Evolutionary conservation across 2,329 filamentous ascomycete species (phyloP).

Genomic region (Didymella arachidicola): DNA sequence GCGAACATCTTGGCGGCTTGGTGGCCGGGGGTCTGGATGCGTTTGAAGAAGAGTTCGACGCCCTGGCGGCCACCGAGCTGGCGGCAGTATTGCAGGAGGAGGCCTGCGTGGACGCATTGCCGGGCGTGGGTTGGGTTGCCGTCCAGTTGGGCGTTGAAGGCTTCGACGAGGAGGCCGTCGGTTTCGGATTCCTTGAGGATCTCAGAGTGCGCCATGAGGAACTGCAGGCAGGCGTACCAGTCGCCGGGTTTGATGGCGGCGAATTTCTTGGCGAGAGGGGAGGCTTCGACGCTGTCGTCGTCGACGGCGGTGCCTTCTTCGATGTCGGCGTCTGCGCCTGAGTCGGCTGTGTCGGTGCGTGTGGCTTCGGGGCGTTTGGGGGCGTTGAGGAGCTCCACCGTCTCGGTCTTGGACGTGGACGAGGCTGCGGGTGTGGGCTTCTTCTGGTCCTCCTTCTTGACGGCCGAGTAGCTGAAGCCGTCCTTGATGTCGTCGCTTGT

Average conservation of each 20-base stretch:
- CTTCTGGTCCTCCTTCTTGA: conserved; percentile 57
- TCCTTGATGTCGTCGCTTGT: conserved; percentile 89
- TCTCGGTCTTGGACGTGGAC: conserved; percentile 31
- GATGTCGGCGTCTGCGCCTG: conserved; percentile 68
- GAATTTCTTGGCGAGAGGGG: conserved; percentile 80
- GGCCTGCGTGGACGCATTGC: conserved; percentile 90
- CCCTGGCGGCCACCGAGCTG: conserved; percentile 88
- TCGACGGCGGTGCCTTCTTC: conserved; percentile 59
- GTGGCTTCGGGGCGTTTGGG: conserved; percentile 50
- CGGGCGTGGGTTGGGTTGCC: conserved; percentile 77
- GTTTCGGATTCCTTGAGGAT: conserved; percentile 86
- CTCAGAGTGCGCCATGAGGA: conserved; percentile 78
- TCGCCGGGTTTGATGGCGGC: conserved; percentile 78
- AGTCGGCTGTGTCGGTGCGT: conserved; percentile 55
- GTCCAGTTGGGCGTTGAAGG: conserved; percentile 86
- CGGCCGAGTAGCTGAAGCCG: conserved; percentile 87
- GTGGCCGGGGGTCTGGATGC: conserved; percentile 87
- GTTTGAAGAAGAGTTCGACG: conserved; percentile 92
- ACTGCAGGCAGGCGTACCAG: conserved; percentile 76
- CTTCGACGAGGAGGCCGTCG: conserved; percentile 87
- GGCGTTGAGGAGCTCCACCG: conserved; percentile 79
- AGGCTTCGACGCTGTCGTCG: conserved; percentile 75
- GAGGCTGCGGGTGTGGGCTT: conserved; percentile 39
- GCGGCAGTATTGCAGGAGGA: conserved; percentile 93
- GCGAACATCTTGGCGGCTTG: conserved; percentile 89